A percentile compares a stretch with the other conserved stretches of the same genome.
Conservation (phyloP, 345 rosid genomes). For the Salix arbutifolia region DNA sequence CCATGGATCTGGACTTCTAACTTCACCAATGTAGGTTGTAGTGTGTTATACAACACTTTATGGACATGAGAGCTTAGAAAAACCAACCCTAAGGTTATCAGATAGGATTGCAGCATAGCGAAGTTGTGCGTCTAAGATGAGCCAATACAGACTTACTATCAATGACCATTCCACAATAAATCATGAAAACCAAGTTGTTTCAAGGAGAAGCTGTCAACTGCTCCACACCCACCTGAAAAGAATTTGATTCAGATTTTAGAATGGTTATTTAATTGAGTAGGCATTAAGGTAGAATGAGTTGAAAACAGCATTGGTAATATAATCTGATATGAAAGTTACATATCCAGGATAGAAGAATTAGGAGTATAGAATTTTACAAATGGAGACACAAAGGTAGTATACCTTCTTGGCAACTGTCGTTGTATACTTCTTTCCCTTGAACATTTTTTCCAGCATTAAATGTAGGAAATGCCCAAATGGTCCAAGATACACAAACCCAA, state of each 20-base stretch:
- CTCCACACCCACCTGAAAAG: slow-evolving; percentile 60
- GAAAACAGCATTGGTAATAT: neutral
- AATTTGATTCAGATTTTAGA: slow-evolving; percentile 6
- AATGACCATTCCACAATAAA: slow-evolving; percentile 64
- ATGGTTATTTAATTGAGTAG: neutral
- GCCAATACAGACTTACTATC: slow-evolving; percentile 46
- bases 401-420: slow-evolving; percentile 95
- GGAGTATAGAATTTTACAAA: neutral
- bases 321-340: neutral
- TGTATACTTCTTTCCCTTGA: slow-evolving; percentile 83
- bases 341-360: neutral
- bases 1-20: neutral
- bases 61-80: neutral
- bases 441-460: slow-evolving; percentile 63
- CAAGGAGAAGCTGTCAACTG: slow-evolving; percentile 84
- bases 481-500: slow-evolving; percentile 80
- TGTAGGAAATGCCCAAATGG: slow-evolving; percentile 82
- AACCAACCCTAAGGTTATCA: neutral
- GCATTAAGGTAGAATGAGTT: neutral
- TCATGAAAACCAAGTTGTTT: slow-evolving; percentile 82
- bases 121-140: neutral
- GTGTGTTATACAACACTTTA: neutral
- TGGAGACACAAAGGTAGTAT: neutral
- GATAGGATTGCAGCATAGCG: neutral
- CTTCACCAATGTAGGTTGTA: neutral